Base-by-base conservation (phyloP, 805 yeast species). In the Metschnikowia vanudenii region DNA sequence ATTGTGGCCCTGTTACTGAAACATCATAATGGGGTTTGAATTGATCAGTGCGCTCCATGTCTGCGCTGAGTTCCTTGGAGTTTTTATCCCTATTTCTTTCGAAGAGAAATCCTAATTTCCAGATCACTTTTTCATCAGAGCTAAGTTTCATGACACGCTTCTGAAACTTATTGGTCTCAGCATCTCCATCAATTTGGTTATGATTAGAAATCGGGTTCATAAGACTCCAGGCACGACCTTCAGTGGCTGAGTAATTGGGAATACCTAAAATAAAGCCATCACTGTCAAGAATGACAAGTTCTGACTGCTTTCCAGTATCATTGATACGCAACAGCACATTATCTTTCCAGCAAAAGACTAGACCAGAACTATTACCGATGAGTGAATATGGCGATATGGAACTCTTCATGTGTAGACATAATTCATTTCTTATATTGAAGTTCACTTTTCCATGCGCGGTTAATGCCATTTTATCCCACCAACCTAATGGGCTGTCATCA, bases 81-180 rank as follows among this genome's bases (percentile, higher is more conserved):
- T 61, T 40, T 13, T 58, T 56, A 24, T 66, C 62, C 24, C 61
- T 61, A 44, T 85, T 84, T 49, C 85, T 67, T 61, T 89, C 96
- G 65, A 88, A 88, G 17, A 78, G 52, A 55, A 87, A 67, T 0
- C 96, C 96, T 39, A 84, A 66, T 30, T 74, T 78, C 97, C 96
- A 90, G n/a, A 68, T 61, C 6, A 90, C 94, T 33, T 72, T 68
- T 24, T 90, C 90, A 10, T 74, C 65, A 0, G 74, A 69, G 1
- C 73, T 68, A 24, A 90, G 69, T 53, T 79, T 81, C 77, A 87
- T 76, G 0, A 74, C 69, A 9, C 60, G 58, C 54, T 76, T 77
- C 17, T 59, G 65, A 31, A 68, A 62, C 43, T 67, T 69, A 36
- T 55, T 61, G 3, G 63, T 42, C 36, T 65, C 73, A 1, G 58